Percentiles rank a stretch among this genome's conserved stretches.
These are phyloP conservation scores for Arabis hirsuta DNA, from an alignment of 345 rosid genomes.

Conservation along the genomic window DNA sequence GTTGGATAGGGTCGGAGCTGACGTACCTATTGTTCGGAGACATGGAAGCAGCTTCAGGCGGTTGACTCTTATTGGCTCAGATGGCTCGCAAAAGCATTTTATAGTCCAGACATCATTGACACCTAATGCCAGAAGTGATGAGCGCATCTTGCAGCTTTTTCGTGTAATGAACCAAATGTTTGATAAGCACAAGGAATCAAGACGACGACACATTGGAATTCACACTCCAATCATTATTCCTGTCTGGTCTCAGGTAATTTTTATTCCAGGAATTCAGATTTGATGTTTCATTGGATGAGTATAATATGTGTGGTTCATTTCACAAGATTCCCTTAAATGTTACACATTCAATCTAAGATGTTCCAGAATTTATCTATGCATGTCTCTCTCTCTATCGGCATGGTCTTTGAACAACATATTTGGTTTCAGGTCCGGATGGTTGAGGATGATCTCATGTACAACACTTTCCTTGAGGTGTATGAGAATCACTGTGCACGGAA, in stretches of 20 bases:
- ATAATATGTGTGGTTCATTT: neutral
- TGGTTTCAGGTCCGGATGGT: conserved; percentile 92
- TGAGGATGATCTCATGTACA: conserved; percentile 96
- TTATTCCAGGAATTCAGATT: conserved; percentile 10
- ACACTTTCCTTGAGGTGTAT: conserved; percentile 95
- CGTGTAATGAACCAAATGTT: conserved; percentile 99
- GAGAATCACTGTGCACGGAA: conserved; percentile 96
- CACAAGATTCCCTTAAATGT: conserved; percentile 3
- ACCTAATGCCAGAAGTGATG: conserved; percentile 98
- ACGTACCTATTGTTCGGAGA: conserved; percentile 93
- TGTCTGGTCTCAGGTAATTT: conserved; percentile 97
- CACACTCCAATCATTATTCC: conserved; percentile 98
- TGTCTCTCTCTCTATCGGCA: neutral
- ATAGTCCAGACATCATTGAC: conserved; percentile 99
- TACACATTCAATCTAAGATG: neutral
- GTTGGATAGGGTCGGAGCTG: conserved; percentile 93
- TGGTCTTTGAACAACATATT: neutral
- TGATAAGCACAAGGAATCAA: conserved; percentile 96
- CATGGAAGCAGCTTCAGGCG: conserved; percentile 99
- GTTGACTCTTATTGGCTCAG: conserved; percentile 91
- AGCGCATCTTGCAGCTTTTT: conserved; percentile 95
- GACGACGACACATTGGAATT: conserved; percentile 84
- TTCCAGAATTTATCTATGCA: neutral
- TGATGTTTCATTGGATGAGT: conserved; percentile 5
- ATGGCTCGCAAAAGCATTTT: conserved; percentile 95